Evolutionary conservation across 2,329 filamentous ascomycete species (phyloP).

Genomic region (Aspergillus quadrilineatus): DNA sequence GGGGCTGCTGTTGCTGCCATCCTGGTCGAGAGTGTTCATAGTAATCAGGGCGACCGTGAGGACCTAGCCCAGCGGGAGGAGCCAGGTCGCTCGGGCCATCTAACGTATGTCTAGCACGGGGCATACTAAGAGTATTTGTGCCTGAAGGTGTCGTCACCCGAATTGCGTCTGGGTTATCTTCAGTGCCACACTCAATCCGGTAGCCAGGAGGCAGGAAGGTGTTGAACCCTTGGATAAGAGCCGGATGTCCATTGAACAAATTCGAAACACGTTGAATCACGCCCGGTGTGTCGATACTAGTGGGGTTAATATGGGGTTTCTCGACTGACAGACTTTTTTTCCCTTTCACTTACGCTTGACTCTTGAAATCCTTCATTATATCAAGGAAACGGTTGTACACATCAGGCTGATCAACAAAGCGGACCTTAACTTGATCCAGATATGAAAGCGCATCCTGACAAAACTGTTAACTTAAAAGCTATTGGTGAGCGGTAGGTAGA

Average conservation of each 20-base stretch:
- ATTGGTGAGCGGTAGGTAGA: not conserved
- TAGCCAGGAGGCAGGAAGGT: conserved; percentile 96
- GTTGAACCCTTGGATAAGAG: conserved; percentile 95
- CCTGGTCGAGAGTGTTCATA: conserved; percentile 41
- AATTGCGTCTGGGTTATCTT: conserved; percentile 93
- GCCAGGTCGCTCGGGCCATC: conserved; percentile 35
- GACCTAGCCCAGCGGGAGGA: conserved; percentile 31
- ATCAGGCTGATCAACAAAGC: conserved; percentile 94
- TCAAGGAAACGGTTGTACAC: conserved; percentile 97
- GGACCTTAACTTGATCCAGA: conserved; percentile 96
- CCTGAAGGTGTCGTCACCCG: conserved; percentile 96
- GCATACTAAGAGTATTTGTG: conserved; percentile 88
- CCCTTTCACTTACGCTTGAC: conserved; percentile 71
- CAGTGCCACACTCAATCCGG: conserved; percentile 90
- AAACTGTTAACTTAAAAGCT: conserved; percentile 4
- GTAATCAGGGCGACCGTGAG: conserved; percentile 38
- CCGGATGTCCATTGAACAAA: conserved; percentile 92
- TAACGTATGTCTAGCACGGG: conserved; percentile 38
- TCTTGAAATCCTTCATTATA: conserved; percentile 99
- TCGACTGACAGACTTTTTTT: not conserved
- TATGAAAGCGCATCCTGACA: conserved; percentile 84
- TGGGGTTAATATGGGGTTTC: conserved; percentile 16
- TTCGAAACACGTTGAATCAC: conserved; percentile 96
- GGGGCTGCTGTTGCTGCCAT: conserved; percentile 38
- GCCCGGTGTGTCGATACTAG: conserved; percentile 87